These are phyloP conservation scores for Knufia petricola DNA, from an alignment of 2,329 filamentous ascomycete genomes.

Conservation along the genomic window DNA sequence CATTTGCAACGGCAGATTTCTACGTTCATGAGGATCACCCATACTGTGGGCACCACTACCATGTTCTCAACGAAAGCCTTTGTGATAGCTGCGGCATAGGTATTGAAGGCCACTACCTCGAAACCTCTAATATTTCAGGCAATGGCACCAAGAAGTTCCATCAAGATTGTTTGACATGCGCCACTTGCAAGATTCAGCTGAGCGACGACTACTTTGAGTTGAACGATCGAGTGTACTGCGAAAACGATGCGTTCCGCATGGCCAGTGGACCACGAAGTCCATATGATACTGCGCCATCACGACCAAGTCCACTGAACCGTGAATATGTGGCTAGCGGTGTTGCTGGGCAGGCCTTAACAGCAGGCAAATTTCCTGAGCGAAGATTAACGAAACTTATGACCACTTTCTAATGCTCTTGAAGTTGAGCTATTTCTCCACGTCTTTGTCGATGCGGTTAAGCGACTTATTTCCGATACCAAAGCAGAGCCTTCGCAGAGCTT, in stretches of 20 bases:
- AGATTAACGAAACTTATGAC: constrained; percentile 42
- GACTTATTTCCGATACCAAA: not conserved
- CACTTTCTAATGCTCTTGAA: constrained; percentile 15
- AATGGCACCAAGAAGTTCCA: constrained; percentile 62
- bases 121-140: constrained; percentile 51
- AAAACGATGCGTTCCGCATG: constrained; percentile 63
- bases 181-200: constrained; percentile 60
- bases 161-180: constrained; percentile 74
- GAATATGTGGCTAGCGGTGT: constrained; percentile 22
- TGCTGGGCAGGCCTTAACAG: constrained; percentile 18
- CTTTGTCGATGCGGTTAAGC: not conserved
- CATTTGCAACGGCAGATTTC: constrained; percentile 81
- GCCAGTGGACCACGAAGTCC: constrained; percentile 15
- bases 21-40: constrained; percentile 83
- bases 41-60: constrained; percentile 88
- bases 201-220: constrained; percentile 88
- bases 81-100: constrained; percentile 71
- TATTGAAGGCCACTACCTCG: constrained; percentile 88
- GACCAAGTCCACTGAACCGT: constrained; percentile 21
- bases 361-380: constrained; percentile 38
- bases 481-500: not conserved
- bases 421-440: not conserved
- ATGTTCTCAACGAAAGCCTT: constrained; percentile 77
- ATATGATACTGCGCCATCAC: constrained; percentile 22
- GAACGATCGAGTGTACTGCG: constrained; percentile 69